Evolutionary conservation across 768 basidiomycete genomes (phyloP).

Genomic region (Phylloporus sp.): DNA sequence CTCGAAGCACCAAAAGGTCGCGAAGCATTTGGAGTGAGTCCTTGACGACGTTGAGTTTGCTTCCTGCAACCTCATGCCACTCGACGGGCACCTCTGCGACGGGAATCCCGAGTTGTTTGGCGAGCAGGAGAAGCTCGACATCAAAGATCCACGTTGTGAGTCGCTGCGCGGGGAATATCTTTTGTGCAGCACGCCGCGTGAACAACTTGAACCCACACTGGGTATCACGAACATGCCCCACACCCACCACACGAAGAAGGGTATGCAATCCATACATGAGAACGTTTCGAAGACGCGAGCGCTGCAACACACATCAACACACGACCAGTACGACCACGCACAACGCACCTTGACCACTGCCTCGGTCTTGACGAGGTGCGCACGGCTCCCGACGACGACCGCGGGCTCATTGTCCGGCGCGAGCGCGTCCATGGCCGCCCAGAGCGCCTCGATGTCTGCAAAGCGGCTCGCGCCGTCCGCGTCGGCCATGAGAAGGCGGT

Average conservation of each 20-base stretch:
- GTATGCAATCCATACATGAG: conserved; percentile 94
- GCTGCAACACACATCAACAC: conserved; percentile 41
- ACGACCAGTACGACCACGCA: neutral
- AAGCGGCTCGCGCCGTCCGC: conserved; percentile 93
- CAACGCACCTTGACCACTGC: conserved; percentile 86
- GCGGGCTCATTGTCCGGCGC: conserved; percentile 47
- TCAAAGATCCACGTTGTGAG: conserved; percentile 95
- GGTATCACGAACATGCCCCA: conserved; percentile 88
- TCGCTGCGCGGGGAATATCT: conserved; percentile 84
- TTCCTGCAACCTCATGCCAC: conserved; percentile 93
- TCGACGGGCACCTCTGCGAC: conserved; percentile 83
- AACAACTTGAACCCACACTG: conserved; percentile 98
- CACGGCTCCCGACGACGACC: conserved; percentile 83
- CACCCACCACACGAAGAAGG: conserved; percentile 83
- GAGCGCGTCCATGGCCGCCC: conserved; percentile 67
- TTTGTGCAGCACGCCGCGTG: conserved; percentile 73
- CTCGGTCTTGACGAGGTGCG: conserved; percentile 88
- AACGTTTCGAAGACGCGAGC: conserved; percentile 82
- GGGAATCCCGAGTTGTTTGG: conserved; percentile 73
- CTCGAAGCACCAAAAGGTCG: conserved; percentile 79
- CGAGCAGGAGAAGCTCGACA: conserved; percentile 86
- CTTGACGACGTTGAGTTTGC: conserved; percentile 82
- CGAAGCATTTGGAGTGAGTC: conserved; percentile 88
- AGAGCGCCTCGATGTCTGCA: conserved; percentile 75
- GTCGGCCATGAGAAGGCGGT: conserved; percentile 84